These are phyloP conservation scores for Curvularia verruculosa DNA, from an alignment of 2,329 filamentous ascomycete genomes.

Conservation along the genomic window DNA sequence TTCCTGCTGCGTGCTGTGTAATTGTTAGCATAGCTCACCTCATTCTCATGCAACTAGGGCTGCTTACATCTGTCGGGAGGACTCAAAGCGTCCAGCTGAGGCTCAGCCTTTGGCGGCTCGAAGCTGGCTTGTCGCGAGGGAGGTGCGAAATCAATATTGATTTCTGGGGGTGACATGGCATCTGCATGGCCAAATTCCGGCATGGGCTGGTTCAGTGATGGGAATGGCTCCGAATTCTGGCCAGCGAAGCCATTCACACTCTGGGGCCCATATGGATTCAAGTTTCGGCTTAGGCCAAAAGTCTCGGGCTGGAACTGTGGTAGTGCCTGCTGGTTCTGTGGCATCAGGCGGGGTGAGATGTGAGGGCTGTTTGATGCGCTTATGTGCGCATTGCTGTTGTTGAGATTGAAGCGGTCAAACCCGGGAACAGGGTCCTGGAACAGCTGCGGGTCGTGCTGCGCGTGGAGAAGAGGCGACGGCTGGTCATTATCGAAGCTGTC, in stretches of 20 bases:
- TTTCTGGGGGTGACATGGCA: slow-evolving; percentile 88
- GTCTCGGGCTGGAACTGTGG: slow-evolving; percentile 56
- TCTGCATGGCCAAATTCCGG: slow-evolving; percentile 70
- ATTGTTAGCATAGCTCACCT: slow-evolving; percentile 25
- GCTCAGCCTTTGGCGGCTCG: slow-evolving; percentile 68
- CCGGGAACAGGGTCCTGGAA: slow-evolving; percentile 76
- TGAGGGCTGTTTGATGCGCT: slow-evolving; percentile 77
- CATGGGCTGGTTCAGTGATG: slow-evolving; percentile 56
- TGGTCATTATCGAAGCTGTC: slow-evolving; percentile 80
- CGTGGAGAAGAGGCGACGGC: slow-evolving; percentile 79
- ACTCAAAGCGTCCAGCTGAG: slow-evolving; percentile 76
- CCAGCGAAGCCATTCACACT: slow-evolving; percentile 60
- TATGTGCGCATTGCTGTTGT: slow-evolving; percentile 50
- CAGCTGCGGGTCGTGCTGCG: slow-evolving; percentile 71
- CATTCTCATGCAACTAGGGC: slow-evolving; percentile 16
- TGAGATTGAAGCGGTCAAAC: slow-evolving; percentile 79
- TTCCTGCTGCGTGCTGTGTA: slow-evolving; percentile 58
- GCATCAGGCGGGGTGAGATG: slow-evolving; percentile 66
- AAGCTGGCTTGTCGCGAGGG: slow-evolving; percentile 70
- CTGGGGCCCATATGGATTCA: slow-evolving; percentile 56
- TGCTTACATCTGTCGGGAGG: slow-evolving; percentile 72
- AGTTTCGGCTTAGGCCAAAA: slow-evolving; percentile 55
- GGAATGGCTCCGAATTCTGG: slow-evolving; percentile 56
- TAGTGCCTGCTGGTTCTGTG: slow-evolving; percentile 70
- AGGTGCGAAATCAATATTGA: slow-evolving; percentile 92